Percentiles rank a stretch among this genome's conserved stretches.
Evolutionary conservation across 768 basidiomycete genomes (phyloP).

Genomic region (Mrakia gelida): DNA sequence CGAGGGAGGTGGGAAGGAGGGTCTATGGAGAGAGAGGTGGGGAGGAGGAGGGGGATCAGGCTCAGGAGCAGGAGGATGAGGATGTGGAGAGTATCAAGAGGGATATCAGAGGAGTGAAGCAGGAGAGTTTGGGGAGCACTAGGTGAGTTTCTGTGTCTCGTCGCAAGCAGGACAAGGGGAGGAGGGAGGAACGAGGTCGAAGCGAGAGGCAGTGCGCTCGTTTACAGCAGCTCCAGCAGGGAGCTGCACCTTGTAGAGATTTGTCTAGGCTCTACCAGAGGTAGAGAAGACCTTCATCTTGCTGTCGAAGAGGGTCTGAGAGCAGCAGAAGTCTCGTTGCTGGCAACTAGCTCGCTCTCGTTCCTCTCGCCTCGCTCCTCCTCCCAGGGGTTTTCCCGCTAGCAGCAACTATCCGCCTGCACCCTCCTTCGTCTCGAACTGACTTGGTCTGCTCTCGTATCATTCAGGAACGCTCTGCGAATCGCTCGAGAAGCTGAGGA

Average conservation of each 20-base stretch:
- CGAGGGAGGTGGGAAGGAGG: conserved; percentile 41
- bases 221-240: too few relatives aligned
- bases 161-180: neutral
- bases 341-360: neutral
- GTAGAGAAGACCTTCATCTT: neutral
- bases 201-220: neutral
- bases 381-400: neutral
- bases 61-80: conserved; percentile 50
- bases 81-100: conserved; percentile 87
- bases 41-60: conserved; percentile 33
- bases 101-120: conserved; percentile 80
- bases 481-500: conserved; percentile 96
- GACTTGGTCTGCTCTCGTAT: neutral
- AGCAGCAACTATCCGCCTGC: neutral
- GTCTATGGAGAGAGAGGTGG: conserved; percentile 33
- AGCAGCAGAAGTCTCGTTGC: neutral
- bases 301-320: neutral
- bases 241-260: neutral
- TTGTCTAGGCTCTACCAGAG: neutral
- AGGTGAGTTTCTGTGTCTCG: conserved; percentile 45
- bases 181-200: neutral
- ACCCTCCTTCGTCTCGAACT: too few relatives aligned
- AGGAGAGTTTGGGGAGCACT: conserved; percentile 82
- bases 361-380: neutral
- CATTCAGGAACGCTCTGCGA: conserved; percentile 68